Conservation (phyloP, 345 rosid species). For the Nephelium lappaceum region DNA sequence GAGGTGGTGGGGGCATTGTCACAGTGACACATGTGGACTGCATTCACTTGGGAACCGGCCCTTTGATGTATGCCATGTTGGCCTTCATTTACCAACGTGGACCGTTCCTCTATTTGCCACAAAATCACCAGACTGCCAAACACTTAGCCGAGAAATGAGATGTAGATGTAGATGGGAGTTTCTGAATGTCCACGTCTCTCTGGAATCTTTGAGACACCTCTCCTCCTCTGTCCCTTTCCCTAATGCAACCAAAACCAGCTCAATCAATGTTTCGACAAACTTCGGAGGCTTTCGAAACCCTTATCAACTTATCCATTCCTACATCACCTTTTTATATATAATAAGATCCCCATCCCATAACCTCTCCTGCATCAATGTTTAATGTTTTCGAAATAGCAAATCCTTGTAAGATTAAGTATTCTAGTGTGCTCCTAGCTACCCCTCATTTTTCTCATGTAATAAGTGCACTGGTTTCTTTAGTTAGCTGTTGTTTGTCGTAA, state of each 20-base stretch:
- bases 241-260: conserved; percentile 2
- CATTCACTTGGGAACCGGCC: background rate
- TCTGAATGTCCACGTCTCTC: conserved; percentile 2
- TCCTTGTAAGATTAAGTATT: too few species aligned
- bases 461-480: too few species aligned
- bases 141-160: background rate
- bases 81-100: conserved; percentile 18
- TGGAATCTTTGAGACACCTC: background rate
- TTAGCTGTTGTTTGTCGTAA: too few species aligned
- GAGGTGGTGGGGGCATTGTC: background rate
- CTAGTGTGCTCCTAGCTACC: too few species aligned
- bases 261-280: background rate
- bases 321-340: background rate
- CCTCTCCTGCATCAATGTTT: too few species aligned
- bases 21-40: conserved; percentile 6
- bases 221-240: background rate
- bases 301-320: conserved; percentile 7
- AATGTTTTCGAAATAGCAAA: too few species aligned
- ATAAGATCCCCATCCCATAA: background rate
- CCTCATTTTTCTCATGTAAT: too few species aligned
- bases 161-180: background rate
- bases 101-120: background rate
- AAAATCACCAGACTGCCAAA: background rate
- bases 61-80: background rate
- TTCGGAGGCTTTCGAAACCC: background rate